Percentiles rank a stretch among this genome's conserved stretches.
Evolutionary conservation across 805 yeast genomes (phyloP).

Genomic region (Tetrapisispora taiwanensis): DNA sequence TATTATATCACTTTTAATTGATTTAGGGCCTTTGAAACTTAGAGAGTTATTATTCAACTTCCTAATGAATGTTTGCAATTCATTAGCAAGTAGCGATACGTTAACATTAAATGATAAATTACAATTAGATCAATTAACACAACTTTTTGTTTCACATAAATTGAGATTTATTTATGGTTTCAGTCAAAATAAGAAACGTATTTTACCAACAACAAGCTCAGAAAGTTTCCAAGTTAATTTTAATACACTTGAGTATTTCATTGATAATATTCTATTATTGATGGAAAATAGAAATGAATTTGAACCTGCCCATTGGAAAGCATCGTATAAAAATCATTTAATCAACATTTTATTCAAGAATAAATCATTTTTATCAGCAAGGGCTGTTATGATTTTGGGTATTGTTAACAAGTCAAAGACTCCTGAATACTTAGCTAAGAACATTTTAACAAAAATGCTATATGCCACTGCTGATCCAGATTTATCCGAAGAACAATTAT

Average conservation of each 20-base stretch:
- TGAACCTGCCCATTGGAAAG: conserved; percentile 43
- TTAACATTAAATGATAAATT: conserved; percentile 31
- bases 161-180: conserved; percentile 58
- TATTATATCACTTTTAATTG: conserved; percentile 46
- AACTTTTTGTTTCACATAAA: conserved; percentile 42
- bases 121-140: conserved; percentile 36
- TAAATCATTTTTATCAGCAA: conserved; percentile 47
- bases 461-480: conserved; percentile 28
- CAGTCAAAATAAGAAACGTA: conserved; percentile 39
- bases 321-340: conserved; percentile 53
- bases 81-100: conserved; percentile 49
- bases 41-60: conserved; percentile 50
- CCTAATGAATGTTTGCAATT: conserved; percentile 56
- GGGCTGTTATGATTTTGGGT: conserved; percentile 60
- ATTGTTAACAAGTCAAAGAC: conserved; percentile 52
- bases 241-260: conserved; percentile 43
- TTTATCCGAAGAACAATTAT: conserved; percentile 21
- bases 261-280: conserved; percentile 43
- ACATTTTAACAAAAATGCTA: conserved; percentile 17
- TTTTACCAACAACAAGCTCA: conserved; percentile 23
- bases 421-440: conserved; percentile 39
- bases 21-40: conserved; percentile 40
- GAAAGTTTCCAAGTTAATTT: conserved; percentile 29
- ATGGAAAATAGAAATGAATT: conserved; percentile 37
- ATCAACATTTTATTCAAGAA: conserved; percentile 47